These are phyloP conservation scores for Geotrichum reessii DNA, from an alignment of 1,139 yeast species.

Conservation along the genomic window DNA sequence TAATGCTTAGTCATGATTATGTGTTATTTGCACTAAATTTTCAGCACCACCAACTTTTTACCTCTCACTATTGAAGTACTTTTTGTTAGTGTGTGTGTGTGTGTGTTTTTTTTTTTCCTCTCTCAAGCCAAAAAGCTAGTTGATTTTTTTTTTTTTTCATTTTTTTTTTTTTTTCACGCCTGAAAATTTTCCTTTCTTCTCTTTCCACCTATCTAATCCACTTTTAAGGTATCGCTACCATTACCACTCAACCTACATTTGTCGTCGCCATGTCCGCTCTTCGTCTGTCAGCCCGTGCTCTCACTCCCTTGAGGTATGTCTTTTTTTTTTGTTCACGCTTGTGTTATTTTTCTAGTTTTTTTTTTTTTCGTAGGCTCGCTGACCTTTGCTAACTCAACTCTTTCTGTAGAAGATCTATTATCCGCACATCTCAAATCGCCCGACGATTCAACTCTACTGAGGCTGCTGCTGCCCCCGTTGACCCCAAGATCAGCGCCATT, in stretches of 20 bases:
- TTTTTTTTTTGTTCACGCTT: background rate
- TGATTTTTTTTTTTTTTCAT: background rate
- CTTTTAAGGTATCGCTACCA: background rate
- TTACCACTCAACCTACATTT: background rate
- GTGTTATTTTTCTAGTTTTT: no score
- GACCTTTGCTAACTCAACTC: background rate
- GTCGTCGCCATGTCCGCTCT: conserved; percentile 23
- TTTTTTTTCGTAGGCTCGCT: background rate
- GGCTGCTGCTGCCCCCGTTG: conserved; percentile 51
- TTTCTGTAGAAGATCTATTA: conserved; percentile 14
- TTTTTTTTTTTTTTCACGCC: background rate
- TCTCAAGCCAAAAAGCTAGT: background rate
- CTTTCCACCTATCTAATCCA: background rate
- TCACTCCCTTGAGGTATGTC: conserved; percentile 31
- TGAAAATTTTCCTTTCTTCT: conserved; percentile 2
- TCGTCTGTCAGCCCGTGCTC: conserved; percentile 34
- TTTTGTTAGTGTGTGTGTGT: background rate
- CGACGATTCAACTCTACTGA: conserved; percentile 48
- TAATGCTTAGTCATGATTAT: background rate
- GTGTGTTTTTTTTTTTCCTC: background rate
- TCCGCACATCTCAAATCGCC: conserved; percentile 6
- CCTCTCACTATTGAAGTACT: no score
- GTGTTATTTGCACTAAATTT: background rate
- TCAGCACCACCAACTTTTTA: conserved; percentile 7
- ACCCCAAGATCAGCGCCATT: conserved; percentile 80